Evolutionary conservation across 2,329 filamentous ascomycete species (phyloP).

Genomic region (Colletotrichum magnum): DNA sequence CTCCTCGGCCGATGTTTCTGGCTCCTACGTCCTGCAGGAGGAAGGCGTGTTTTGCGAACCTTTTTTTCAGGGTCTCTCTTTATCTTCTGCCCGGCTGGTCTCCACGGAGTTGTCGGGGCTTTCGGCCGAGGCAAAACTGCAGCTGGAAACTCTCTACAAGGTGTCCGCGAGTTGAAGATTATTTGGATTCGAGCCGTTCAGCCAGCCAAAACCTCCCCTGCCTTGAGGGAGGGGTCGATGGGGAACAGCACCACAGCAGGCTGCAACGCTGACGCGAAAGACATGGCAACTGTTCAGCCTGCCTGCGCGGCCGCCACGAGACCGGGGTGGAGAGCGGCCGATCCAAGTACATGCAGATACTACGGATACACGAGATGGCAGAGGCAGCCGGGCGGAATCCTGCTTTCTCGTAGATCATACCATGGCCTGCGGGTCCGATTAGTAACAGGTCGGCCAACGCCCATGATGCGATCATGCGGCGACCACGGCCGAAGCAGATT

Average conservation of each 20-base stretch:
- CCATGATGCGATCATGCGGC: background rate
- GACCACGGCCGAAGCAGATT: background rate
- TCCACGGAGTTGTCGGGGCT: background rate
- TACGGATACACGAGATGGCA: background rate
- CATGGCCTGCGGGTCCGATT: background rate
- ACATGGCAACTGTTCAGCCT: background rate
- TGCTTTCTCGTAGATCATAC: constrained; percentile 1
- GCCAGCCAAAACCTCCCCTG: background rate
- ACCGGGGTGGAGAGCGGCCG: constrained; percentile 10
- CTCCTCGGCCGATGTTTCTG: constrained; percentile 28
- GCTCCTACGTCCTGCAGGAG: constrained; percentile 14
- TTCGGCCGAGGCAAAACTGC: constrained; percentile 15
- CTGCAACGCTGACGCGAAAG: constrained; percentile 12
- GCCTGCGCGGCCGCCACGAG: constrained; percentile 2
- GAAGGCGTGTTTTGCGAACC: background rate
- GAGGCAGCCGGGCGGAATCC: constrained; percentile 1
- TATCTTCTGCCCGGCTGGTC: background rate
- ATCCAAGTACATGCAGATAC: constrained; percentile 11
- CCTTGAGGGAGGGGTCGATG: background rate
- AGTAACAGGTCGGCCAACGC: constrained; percentile 6
- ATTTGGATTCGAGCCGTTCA: background rate
- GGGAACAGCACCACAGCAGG: constrained; percentile 6
- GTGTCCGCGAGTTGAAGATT: no score
- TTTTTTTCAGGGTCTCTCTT: constrained; percentile 33
- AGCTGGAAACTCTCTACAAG: background rate